Conservation (phyloP, 805 yeast species). For the Debaryomyces maramus region DNA sequence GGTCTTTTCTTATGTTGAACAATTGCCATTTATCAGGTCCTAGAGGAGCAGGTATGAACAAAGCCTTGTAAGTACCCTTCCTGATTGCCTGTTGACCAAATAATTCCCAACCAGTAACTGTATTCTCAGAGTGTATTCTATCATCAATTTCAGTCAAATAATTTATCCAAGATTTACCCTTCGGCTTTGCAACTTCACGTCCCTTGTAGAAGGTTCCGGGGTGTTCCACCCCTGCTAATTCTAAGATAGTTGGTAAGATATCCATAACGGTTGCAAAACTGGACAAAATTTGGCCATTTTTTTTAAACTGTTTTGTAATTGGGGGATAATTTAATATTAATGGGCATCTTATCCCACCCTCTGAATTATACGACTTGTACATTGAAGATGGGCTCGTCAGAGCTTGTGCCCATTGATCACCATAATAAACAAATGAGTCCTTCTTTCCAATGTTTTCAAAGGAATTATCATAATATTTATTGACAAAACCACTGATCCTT, state of each 20-base stretch:
- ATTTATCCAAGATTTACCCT: slow-evolving; percentile 48
- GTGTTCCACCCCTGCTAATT: slow-evolving; percentile 45
- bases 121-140: slow-evolving; percentile 40
- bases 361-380: slow-evolving; percentile 59
- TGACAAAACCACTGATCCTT: slow-evolving; percentile 25
- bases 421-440: slow-evolving; percentile 52
- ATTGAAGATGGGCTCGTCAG: slow-evolving; percentile 57
- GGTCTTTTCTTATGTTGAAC: slow-evolving; percentile 43
- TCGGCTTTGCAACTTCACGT: slow-evolving; percentile 42
- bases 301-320: slow-evolving; percentile 14
- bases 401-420: slow-evolving; percentile 63
- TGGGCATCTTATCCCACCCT: slow-evolving; percentile 63
- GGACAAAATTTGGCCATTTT: slow-evolving; percentile 29
- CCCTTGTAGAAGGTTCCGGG: slow-evolving; percentile 45
- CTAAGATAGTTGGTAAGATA: slow-evolving; percentile 55
- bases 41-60: slow-evolving; percentile 49
- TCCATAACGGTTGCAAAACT: slow-evolving; percentile 61
- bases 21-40: slow-evolving; percentile 54
- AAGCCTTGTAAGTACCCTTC: slow-evolving; percentile 49
- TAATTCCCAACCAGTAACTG: slow-evolving; percentile 57
- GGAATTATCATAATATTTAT: slow-evolving; percentile 41
- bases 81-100: slow-evolving; percentile 59
- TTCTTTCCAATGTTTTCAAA: slow-evolving; percentile 48
- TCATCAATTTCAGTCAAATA: slow-evolving; percentile 30
- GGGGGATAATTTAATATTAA: slow-evolving; percentile 48